phyloP scores from a whole-genome alignment of 371 early-diverging fungal species.

The Syncephalastrum racemosum region DNA sequence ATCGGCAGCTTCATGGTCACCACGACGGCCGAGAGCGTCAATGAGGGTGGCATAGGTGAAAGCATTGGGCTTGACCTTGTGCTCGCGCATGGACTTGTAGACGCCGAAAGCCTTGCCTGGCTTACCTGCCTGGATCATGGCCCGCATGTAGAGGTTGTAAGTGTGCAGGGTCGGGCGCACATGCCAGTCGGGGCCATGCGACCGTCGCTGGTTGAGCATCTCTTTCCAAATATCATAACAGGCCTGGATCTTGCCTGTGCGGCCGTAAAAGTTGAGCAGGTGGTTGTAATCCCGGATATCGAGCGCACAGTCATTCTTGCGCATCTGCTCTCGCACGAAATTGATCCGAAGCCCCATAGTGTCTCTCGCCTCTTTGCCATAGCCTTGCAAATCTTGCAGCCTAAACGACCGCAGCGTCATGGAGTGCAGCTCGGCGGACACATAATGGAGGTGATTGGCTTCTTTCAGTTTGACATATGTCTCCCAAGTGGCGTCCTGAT shows the following conservation, averaged over 20 bases:
- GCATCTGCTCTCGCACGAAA: constrained; percentile 31
- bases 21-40: constrained; percentile 37
- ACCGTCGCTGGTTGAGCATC: constrained; percentile 9
- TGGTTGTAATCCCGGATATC: constrained; percentile 49
- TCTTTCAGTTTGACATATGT: constrained; percentile 30
- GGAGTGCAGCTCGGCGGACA: constrained; percentile 30
- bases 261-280: constrained; percentile 42
- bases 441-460: constrained; percentile 18
- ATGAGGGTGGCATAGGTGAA: constrained; percentile 41
- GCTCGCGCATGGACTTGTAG: constrained; percentile 19
- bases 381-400: constrained; percentile 24
- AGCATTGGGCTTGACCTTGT: constrained; percentile 25
- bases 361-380: constrained; percentile 25
- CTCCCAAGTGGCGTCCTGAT: constrained; percentile 41
- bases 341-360: constrained; percentile 28
- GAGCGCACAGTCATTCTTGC: constrained; percentile 8
- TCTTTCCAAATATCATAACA: constrained; percentile 27
- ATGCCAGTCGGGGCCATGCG: constrained; percentile 9
- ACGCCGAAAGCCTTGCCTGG: constrained; percentile 29
- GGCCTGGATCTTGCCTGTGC: constrained; percentile 28
- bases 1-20: constrained; percentile 32
- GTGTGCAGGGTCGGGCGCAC: constrained; percentile 20
- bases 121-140: constrained; percentile 29
- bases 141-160: constrained; percentile 42
- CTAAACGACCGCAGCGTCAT: constrained; percentile 38